Conservation (phyloP, 1,284 basidiomycete species). For the Boletus smithii region DNA sequence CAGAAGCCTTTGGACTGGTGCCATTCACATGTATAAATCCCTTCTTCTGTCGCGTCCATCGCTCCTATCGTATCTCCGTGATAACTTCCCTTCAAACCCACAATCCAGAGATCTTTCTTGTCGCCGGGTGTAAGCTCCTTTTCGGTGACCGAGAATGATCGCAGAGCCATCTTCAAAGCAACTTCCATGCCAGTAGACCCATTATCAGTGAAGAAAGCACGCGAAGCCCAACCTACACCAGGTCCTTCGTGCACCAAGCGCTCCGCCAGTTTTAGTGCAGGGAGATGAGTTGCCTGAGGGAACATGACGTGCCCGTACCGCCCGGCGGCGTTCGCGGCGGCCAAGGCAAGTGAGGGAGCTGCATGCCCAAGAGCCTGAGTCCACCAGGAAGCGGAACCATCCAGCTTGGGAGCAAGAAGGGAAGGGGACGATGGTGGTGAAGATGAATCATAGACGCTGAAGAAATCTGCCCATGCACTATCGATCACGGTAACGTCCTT, state of each 20-base stretch:
- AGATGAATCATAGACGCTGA: conserved; percentile 58
- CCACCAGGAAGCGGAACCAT: conserved; percentile 98
- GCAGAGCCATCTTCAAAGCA: conserved; percentile 92
- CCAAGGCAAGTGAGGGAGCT: conserved; percentile 72
- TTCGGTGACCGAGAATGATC: conserved; percentile 58
- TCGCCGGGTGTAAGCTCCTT: conserved; percentile 34
- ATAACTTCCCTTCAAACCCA: conserved; percentile 92
- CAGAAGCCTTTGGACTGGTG: conserved; percentile 90
- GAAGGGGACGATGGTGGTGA: conserved; percentile 31
- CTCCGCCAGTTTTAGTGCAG: conserved; percentile 80
- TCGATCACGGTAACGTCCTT: conserved; percentile 88
- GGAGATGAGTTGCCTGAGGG: conserved; percentile 83
- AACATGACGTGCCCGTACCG: conserved; percentile 98
- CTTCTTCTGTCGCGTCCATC: conserved; percentile 93
- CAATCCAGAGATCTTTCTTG: conserved; percentile 69
- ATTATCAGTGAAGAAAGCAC: conserved; percentile 93
- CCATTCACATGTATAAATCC: conserved; percentile 96
- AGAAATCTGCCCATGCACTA: conserved; percentile 85
- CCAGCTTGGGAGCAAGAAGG: conserved; percentile 72
- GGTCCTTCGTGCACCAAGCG: conserved; percentile 66
- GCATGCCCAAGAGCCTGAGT: conserved; percentile 92
- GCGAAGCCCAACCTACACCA: conserved; percentile 84
- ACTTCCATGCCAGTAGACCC: conserved; percentile 97
- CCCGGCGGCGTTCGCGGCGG: conserved; percentile 87
- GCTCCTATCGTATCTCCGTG: conserved; percentile 98